Evolutionary conservation across 768 basidiomycete genomes (phyloP), one percentile per base, ranked within the genome.

Genomic region (Exsudoporus frostii): DNA sequence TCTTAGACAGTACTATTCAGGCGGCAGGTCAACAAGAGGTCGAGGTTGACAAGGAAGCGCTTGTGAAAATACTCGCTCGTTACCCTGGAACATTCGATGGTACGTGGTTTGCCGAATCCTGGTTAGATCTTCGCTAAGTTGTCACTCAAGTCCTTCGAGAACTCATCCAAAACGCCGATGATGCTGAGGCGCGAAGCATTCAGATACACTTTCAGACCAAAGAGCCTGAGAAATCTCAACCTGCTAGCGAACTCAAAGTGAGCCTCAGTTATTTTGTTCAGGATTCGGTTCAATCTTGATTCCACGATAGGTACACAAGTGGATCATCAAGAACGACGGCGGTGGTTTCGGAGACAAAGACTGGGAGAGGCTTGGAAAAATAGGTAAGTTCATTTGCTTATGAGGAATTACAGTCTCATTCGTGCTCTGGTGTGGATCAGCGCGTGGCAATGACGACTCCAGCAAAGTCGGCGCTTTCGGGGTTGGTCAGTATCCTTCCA

Each of bases 81-180:
- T 57, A 60, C 27, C 59, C 59, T 27, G 58, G 58, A 22, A 8
- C 32, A 5, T 59, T 59, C 19, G 58, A 59, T 34, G 36, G 59
- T 52, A 4, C 4, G 27, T 22, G 20, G 9, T 39, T 20, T 39
- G 34, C 0, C 11, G 1, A 32, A 9, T 15, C 4, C 4, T 22
- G 4, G 17, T 14, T 17, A 11, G 13, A 6, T 25, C 33, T 19
- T 36, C 7, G n/a, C 57, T 61, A 9, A 52, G n/a, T 14, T 14
- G 14, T 14, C 10, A 1, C 15, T 7, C 30, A 41, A 70, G 78
- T 82, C 34, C 76, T 78, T 50, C 65, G 82, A 46, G 82, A 83
- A 58, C 67, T 83, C 19, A 63, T 82, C 11, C 81, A 83, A 62
- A 83, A 83, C 62, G 79, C 81, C 14, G 80, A 81, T 55, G 81